These are phyloP conservation scores for Dothistroma pini DNA, from an alignment of 2,329 filamentous ascomycete genomes.

Conservation along the genomic window DNA sequence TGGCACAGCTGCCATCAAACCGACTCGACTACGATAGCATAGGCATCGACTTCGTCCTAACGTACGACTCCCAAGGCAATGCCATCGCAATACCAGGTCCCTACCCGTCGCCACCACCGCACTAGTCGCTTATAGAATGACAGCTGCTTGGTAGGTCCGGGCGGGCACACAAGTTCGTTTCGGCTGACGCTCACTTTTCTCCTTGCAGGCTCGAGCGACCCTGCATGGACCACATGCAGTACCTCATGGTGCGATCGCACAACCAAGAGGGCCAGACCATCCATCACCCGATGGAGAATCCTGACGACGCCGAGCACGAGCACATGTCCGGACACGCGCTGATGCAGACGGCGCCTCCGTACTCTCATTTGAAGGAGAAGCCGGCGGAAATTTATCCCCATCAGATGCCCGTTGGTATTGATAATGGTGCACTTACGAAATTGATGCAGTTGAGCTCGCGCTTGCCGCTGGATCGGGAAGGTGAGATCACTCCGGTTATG, in stretches of 20 bases:
- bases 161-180: conserved; percentile 18
- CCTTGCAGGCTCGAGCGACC: conserved; percentile 73
- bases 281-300: conserved; percentile 38
- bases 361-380: conserved; percentile 55
- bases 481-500: conserved; percentile 93
- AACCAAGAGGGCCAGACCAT: conserved; percentile 39
- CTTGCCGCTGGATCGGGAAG: conserved; percentile 67
- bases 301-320: conserved; percentile 56
- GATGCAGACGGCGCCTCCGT: conserved; percentile 87
- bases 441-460: conserved; percentile 79
- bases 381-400: conserved; percentile 58
- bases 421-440: conserved; percentile 71
- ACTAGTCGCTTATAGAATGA: conserved; percentile 19
- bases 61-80: conserved; percentile 59
- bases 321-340: conserved; percentile 75
- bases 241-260: conserved; percentile 61
- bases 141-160: conserved; percentile 16
- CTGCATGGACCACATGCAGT: conserved; percentile 88
- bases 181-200: conserved; percentile 27
- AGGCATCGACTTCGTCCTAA: conserved; percentile 86
- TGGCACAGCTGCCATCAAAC: conserved; percentile 31
- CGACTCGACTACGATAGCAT: conserved; percentile 72
- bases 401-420: conserved; percentile 71
- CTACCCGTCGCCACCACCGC: conserved; percentile 62
- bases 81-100: conserved; percentile 37